phyloP scores from a whole-genome alignment of 2,329 filamentous ascomycete genomes.

The Lachnellula arida region DNA sequence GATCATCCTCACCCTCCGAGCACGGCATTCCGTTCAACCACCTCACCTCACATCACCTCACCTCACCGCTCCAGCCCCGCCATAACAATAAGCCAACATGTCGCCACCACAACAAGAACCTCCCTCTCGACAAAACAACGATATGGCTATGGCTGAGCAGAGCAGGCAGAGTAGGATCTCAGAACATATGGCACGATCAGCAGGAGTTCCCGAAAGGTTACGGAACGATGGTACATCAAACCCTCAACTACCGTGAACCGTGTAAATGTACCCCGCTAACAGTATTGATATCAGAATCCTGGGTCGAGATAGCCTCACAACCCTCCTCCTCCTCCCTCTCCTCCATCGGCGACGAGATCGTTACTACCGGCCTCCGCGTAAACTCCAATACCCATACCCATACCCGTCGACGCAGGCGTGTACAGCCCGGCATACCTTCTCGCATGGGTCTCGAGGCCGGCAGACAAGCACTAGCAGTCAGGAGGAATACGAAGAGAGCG shows the following conservation, averaged over 20 bases:
- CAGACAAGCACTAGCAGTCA: constrained; percentile 66
- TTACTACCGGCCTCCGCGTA: constrained; percentile 80
- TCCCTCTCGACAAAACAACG: not conserved
- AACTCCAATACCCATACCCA: constrained; percentile 55
- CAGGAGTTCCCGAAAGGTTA: constrained; percentile 11
- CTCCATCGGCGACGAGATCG: constrained; percentile 79
- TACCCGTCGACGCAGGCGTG: constrained; percentile 52
- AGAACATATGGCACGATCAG: constrained; percentile 10
- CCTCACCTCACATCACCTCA: constrained; percentile 4
- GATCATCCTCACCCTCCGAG: too few relatives aligned
- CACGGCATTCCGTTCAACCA: not conserved
- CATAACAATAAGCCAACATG: not conserved
- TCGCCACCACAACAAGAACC: constrained; percentile 2
- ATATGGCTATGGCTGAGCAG: not conserved
- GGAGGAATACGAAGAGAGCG: constrained; percentile 91
- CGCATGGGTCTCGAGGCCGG: constrained; percentile 37
- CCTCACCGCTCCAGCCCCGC: not conserved
- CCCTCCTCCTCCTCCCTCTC: constrained; percentile 92
- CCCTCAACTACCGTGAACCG: constrained; percentile 20
- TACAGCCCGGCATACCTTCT: constrained; percentile 33
- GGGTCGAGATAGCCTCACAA: constrained; percentile 90
- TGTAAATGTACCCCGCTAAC: not conserved
- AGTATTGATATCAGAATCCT: constrained; percentile 63
- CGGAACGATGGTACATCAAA: constrained; percentile 27
- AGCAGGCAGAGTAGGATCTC: constrained; percentile 1